Percentiles rank a stretch among this genome's conserved stretches.
phyloP scores from a whole-genome alignment of 2,329 filamentous ascomycete genomes.

The Sporothrix inflata region DNA sequence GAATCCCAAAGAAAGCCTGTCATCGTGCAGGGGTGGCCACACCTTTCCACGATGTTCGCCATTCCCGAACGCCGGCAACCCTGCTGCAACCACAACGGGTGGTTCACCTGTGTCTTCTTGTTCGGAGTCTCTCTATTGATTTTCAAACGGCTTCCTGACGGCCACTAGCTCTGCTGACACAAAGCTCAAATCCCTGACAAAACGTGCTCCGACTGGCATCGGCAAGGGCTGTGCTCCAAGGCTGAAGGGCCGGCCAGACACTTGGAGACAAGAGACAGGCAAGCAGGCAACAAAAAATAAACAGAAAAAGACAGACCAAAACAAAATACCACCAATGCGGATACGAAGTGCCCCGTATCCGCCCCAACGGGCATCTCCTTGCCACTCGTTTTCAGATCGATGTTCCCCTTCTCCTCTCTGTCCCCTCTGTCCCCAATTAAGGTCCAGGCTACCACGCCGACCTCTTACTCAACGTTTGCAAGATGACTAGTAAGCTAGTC shows the following conservation, averaged over 20 bases:
- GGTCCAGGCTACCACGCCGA: slow-evolving; percentile 13
- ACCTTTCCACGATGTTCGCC: neutral
- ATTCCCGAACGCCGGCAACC: neutral
- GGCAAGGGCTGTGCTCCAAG: slow-evolving; percentile 23
- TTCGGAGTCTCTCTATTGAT: neutral
- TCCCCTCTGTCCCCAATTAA: neutral
- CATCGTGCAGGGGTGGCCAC: slow-evolving; percentile 17
- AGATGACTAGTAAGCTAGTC: neutral
- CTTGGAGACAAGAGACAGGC: neutral
- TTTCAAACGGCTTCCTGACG: neutral
- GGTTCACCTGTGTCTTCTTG: neutral
- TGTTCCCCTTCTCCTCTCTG: neutral
- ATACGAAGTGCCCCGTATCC: slow-evolving; percentile 12
- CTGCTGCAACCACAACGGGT: neutral
- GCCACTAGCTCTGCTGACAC: neutral
- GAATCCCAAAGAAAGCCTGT: slow-evolving; percentile 19
- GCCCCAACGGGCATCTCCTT: neutral
- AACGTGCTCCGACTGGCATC: slow-evolving; percentile 8
- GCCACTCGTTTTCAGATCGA: neutral
- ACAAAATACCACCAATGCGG: neutral
- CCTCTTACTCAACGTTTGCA: neutral
- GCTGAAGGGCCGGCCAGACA: neutral
- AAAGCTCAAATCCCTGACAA: neutral
- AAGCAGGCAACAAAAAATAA: neutral
- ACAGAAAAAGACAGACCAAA: neutral